Evolutionary conservation across 2,329 filamentous ascomycete genomes (phyloP).

Genomic region (Aspergillus pseudonomiae): DNA sequence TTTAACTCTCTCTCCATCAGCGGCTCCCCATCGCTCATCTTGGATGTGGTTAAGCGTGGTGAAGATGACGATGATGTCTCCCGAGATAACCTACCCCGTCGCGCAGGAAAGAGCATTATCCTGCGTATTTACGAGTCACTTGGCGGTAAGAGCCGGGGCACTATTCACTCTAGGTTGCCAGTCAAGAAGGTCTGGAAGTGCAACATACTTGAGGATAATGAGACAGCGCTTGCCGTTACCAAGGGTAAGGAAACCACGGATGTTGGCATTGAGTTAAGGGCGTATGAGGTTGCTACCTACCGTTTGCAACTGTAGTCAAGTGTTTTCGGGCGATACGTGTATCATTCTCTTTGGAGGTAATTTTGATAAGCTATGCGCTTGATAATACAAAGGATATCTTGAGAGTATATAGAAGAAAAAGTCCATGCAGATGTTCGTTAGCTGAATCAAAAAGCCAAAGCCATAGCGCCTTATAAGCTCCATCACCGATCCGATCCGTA

Average conservation of each 20-base stretch:
- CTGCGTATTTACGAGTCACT: slow-evolving; percentile 85
- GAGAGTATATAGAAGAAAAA: background rate
- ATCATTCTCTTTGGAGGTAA: background rate
- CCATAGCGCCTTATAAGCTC: slow-evolving; percentile 3
- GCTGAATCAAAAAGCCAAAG: background rate
- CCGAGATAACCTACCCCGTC: slow-evolving; percentile 61
- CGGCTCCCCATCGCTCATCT: slow-evolving; percentile 68
- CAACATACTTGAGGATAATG: slow-evolving; percentile 86
- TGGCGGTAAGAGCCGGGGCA: slow-evolving; percentile 76
- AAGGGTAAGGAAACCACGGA: slow-evolving; percentile 38
- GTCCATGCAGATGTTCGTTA: background rate
- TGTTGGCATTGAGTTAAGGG: slow-evolving; percentile 68
- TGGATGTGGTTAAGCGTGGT: slow-evolving; percentile 93
- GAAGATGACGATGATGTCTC: slow-evolving; percentile 76
- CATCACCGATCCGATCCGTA: slow-evolving; percentile 1
- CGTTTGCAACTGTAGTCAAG: slow-evolving; percentile 59
- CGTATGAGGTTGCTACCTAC: slow-evolving; percentile 86
- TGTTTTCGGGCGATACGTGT: background rate
- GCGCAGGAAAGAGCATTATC: slow-evolving; percentile 77
- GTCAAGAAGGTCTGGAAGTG: slow-evolving; percentile 79
- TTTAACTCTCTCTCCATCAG: slow-evolving; percentile 67
- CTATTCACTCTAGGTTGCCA: slow-evolving; percentile 67
- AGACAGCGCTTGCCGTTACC: slow-evolving; percentile 63
- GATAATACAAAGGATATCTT: slow-evolving; percentile 14
- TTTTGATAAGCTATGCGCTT: background rate